Conservation (phyloP, 495 filamentous ascomycete genomes). For the Hypoxylon trugodes region DNA sequence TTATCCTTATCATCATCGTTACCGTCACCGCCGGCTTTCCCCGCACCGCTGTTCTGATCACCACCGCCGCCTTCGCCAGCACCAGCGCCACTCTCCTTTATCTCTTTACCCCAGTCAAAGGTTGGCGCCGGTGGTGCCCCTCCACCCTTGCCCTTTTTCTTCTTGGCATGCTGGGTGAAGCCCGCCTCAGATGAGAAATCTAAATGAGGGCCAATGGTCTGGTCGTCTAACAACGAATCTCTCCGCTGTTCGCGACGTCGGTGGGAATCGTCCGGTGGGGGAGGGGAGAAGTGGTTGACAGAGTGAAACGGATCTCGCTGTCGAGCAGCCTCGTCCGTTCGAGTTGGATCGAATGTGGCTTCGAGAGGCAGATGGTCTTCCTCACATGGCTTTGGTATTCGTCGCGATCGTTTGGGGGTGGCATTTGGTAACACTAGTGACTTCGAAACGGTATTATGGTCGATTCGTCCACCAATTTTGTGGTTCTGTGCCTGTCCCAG, state of each 20-base stretch:
- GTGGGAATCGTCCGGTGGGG: slow-evolving; percentile 16
- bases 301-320: slow-evolving; percentile 27
- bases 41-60: slow-evolving; percentile 46
- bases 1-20: slow-evolving; percentile 43
- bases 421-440: slow-evolving; percentile 37
- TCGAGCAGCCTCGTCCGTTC: slow-evolving; percentile 32
- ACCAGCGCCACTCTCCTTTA: slow-evolving; percentile 55
- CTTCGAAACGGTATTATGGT: neutral
- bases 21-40: slow-evolving; percentile 34
- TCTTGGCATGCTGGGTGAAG: slow-evolving; percentile 51
- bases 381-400: slow-evolving; percentile 18
- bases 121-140: neutral
- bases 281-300: slow-evolving; percentile 27
- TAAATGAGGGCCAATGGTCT: slow-evolving; percentile 46
- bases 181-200: slow-evolving; percentile 58
- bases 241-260: slow-evolving; percentile 28
- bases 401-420: slow-evolving; percentile 43
- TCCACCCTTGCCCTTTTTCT: slow-evolving; percentile 50
- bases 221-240: slow-evolving; percentile 42
- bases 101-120: slow-evolving; percentile 43
- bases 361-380: slow-evolving; percentile 4
- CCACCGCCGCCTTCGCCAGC: slow-evolving; percentile 42
- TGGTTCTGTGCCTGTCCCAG: slow-evolving; percentile 37
- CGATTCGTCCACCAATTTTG: slow-evolving; percentile 5
- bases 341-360: slow-evolving; percentile 16